Evolutionary conservation across 2,329 filamentous ascomycete species (phyloP).

Genomic region (Blumeriella jaapii): DNA sequence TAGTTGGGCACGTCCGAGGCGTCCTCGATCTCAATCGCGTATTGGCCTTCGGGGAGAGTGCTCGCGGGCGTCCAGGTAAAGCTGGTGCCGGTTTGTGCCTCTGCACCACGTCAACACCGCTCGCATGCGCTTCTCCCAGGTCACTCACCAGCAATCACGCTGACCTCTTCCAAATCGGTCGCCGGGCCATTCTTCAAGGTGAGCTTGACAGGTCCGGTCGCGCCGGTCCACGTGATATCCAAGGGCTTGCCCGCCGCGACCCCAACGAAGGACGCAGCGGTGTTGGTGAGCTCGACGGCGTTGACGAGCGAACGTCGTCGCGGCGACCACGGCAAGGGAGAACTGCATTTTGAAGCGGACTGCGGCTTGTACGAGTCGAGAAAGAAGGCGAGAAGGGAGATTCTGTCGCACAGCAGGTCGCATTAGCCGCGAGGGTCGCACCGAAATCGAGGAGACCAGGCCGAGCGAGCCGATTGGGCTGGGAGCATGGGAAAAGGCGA

Average conservation of each 20-base stretch:
- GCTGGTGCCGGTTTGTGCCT: conserved; percentile 16
- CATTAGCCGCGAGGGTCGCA: too few species aligned
- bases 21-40: conserved; percentile 23
- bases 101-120: conserved; percentile 8
- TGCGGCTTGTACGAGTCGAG: too few species aligned
- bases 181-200: conserved; percentile 21
- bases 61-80: conserved; percentile 19
- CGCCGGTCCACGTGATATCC: conserved; percentile 21
- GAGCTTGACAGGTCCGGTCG: conserved; percentile 21
- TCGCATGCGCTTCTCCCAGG: not conserved
- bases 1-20: conserved; percentile 16
- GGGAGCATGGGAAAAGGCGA: too few species aligned
- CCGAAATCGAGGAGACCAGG: too few species aligned
- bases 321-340: conserved; percentile 18
- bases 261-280: conserved; percentile 11
- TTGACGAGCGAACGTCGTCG: conserved; percentile 15
- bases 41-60: conserved; percentile 10
- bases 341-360: conserved; percentile 26
- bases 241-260: conserved; percentile 18
- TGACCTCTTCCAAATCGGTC: conserved; percentile 16
- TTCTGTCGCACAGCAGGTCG: too few species aligned
- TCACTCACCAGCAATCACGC: conserved; percentile 21
- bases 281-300: conserved; percentile 22
- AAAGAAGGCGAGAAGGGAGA: too few species aligned
- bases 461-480: too few species aligned